phyloP scores from a whole-genome alignment of 495 filamentous ascomycete genomes.

The Talaromyces ruber region DNA sequence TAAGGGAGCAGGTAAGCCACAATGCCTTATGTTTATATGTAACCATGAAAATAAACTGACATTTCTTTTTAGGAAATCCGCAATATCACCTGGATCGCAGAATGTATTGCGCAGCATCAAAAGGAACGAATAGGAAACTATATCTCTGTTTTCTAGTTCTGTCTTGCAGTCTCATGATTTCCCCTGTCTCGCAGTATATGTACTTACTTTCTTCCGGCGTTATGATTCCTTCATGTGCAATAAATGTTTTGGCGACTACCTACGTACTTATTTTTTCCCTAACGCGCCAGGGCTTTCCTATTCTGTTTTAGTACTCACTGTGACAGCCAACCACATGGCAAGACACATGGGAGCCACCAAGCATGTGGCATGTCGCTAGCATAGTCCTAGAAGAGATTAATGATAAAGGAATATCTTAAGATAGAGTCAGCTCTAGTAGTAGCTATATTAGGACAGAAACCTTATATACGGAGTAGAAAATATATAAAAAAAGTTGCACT shows the following conservation, averaged over 20 bases:
- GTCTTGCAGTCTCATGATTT: neutral
- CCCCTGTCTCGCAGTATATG: neutral
- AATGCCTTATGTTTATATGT: neutral
- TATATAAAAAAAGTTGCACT: no score
- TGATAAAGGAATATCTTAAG: no score
- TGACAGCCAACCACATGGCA: no score
- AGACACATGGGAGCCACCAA: no score
- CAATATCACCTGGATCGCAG: conserved; percentile 98
- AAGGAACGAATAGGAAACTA: conserved; percentile 98
- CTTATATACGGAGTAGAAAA: no score
- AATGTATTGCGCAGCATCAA: conserved; percentile 99
- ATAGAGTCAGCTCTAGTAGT: no score
- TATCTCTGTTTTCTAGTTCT: conserved; percentile 80
- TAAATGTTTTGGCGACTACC: neutral
- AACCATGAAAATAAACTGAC: conserved; percentile 16
- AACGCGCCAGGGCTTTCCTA: no score
- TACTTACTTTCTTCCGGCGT: neutral
- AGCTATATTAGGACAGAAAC: no score
- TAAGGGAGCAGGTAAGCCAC: conserved; percentile 82
- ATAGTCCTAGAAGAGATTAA: no score
- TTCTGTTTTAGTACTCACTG: no score
- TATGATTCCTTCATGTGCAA: neutral
- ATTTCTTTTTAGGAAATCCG: conserved; percentile 71
- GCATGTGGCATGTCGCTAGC: no score
- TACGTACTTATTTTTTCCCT: neutral